Evolutionary conservation across 2,329 filamentous ascomycete species (phyloP), one percentile per base, ranked within the genome.

Genomic region (Neurospora sp.): DNA sequence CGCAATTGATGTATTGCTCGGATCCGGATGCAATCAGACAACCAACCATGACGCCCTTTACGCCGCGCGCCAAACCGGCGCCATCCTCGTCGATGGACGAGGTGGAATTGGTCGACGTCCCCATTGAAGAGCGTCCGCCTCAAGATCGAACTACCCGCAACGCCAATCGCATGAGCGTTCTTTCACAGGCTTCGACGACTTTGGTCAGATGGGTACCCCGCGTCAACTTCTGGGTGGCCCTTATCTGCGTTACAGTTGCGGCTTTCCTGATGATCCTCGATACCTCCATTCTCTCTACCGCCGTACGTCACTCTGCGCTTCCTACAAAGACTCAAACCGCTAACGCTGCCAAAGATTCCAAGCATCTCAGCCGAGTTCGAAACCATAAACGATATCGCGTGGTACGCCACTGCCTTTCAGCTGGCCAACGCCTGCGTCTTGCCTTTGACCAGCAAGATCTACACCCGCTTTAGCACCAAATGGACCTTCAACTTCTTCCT

Each of bases 271-370:
- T 84, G 76, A 73, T 86, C 71, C 72, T 87, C 4, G 86, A 87
- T 70, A 82, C 80, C 43, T 84, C 85, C 1, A 86, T 88, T 68
- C 80, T 88, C 68, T 79, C 81, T 9, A 87, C 86, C 4, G 85
- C 74, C 13, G 73, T 74, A 28, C 70, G 71, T 69, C 15, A 11
- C 11, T 10, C 66, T 62, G 28, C 39, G 9, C 39, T 40, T 28
- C n/a, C 23, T 33, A 6, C 15, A 33, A n/a, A 17, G 38, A 66
- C 23, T 15, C 15, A 13, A 67, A 42, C 23, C 38, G 15, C 15
- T 17, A 3, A 67, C 15, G 33, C 38, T 69, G 11, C 66, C 40
- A 6, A 38, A 68, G 43, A 62, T 19, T 13, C 19, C 28, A 3
- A 43, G 33, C 3, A 76, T 77, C 58, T 77, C 76, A 1, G 72